A percentile compares a stretch with the other conserved stretches of the same genome.
These are phyloP conservation scores for Vigna mungo DNA, from an alignment of 306 rosid genomes.

Conservation along the genomic window DNA sequence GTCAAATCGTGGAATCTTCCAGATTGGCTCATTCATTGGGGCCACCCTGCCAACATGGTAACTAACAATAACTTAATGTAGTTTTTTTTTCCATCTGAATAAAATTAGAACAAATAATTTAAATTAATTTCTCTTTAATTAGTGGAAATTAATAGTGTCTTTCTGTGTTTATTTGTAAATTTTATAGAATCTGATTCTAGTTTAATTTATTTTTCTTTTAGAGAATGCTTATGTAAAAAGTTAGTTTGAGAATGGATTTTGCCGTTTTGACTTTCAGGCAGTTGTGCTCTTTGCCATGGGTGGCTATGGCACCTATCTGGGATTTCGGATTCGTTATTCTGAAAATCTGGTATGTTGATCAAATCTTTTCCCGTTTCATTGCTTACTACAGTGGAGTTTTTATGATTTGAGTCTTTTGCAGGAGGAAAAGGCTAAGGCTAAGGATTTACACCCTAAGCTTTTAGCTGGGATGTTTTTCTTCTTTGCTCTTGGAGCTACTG, in stretches of 20 bases:
- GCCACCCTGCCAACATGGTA: slow-evolving; percentile 95
- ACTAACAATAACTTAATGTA: not conserved
- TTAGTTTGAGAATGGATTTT: slow-evolving; percentile 3
- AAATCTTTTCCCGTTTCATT: not conserved
- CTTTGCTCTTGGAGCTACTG: slow-evolving; percentile 93
- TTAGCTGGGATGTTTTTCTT: slow-evolving; percentile 95
- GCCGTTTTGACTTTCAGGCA: slow-evolving; percentile 56
- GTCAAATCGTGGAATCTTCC: slow-evolving; percentile 74
- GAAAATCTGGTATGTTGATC: slow-evolving; percentile 64
- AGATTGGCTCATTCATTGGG: slow-evolving; percentile 95
- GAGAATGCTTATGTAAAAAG: too few species aligned
- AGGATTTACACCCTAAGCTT: slow-evolving; percentile 97
- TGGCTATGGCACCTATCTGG: slow-evolving; percentile 93
- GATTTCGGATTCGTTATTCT: slow-evolving; percentile 81
- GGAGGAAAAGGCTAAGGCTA: slow-evolving; percentile 92
- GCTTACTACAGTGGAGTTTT: too few species aligned
- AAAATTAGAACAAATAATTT: too few species aligned
- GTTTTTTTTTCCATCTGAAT: too few species aligned
- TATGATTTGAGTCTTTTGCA: slow-evolving; percentile 35
- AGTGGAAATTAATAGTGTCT: too few species aligned
- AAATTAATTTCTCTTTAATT: too few species aligned
- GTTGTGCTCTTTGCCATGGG: slow-evolving; percentile 98
- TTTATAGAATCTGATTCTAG: too few species aligned
- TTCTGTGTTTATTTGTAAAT: too few species aligned
- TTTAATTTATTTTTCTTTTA: too few species aligned